Evolutionary conservation across 441 rosid species (phyloP), one percentile per base, ranked within the genome.

Genomic region (Cnidoscolus chayamansa): DNA sequence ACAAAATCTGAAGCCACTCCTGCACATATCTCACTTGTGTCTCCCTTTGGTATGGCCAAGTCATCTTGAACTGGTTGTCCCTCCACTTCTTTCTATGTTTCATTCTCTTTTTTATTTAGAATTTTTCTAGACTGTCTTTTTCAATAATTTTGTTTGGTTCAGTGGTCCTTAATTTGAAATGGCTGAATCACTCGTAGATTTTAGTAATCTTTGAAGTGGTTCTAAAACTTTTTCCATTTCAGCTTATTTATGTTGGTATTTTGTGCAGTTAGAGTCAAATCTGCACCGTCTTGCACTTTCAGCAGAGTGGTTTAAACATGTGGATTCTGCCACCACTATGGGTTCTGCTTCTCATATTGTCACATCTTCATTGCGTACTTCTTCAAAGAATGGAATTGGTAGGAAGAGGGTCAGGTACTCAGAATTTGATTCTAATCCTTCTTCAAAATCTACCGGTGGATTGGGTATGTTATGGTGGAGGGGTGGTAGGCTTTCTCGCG

Each of bases 391-490:
- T 78, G 89, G 90, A 40, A 70, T 83, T 80, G 83, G 87, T 77
- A 88, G 83, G 81, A 94, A 85, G 80, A 86, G 81, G 80, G 86
- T 79, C 56, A 86, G 81, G 77, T 17, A 56, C 65, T 75, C 83
- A 43, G 92, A 92, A 77, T 66, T 53, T 59, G 91, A 88, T 72
- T 78, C 78, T 58, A 86, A 84, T 63, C 87, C 86, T 47, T 58
- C 85, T 64, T 65, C 86, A 57, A 89, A 81, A 78, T 76, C 86
- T 79, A 78, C 87, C 57, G 80, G 85, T 67, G 97, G 93, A 74
- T 83, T 89, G 72, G 72, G 85, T 75, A 83, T 90, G 81, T 85
- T 83, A 76, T 95, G 98, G 98, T 89, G 98, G 98, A 93, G 99
- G 76, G 99, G 99, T 70, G 99, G 99, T 66, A 78, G 78, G 78